Base-by-base conservation (phyloP, 345 rosid genomes). In the Punica granatum region DNA sequence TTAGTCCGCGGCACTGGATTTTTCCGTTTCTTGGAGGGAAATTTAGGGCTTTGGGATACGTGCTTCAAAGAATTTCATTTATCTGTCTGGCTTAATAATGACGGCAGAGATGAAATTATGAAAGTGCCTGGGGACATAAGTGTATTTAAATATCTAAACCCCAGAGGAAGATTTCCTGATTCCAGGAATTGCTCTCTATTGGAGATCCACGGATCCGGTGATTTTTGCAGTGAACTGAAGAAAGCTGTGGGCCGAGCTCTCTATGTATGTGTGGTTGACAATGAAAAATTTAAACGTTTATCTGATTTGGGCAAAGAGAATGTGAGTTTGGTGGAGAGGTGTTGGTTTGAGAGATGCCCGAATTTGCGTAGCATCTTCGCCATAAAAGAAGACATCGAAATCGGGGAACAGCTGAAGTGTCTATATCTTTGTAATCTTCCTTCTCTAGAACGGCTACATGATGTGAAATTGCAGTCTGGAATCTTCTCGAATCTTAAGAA, bases 341-440 rank as follows among this genome's bases (percentile, higher is more conserved):
- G 73, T 42, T 82, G 77, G 78, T 46, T 86, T 42, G 76, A 73
- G 6, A 67, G 79, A 70, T 85, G 87, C 74, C 1, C 1, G 0
- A 39, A 78, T n/a, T 43, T 75, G 74, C 23, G 65, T 25, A 36
- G 70, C 66, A 71, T 85, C 53, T 72, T 80, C 33, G 0, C n/a
- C 12, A 0, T 30, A 31, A 1, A 56, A 8, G 76, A 72, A 67
- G 82, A 77, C 72, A 65, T 46, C 19, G 25, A 26, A 39, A 58
- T 75, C 37, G 78, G 49, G 19, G 46, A 51, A 61, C 53, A 67
- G 37, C 72, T 85, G n/a, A 78, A 79, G 76, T 70, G 64, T 43
- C 65, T 86, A 21, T 80, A 78, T 56, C 70, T 79, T 21, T 77
- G 82, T 58, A 83, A 68, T 56, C 67, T 86, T 14, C 74, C 72